Base-by-base conservation (phyloP, 1,284 basidiomycete genomes). In the Schizophyllum amplum region DNA sequence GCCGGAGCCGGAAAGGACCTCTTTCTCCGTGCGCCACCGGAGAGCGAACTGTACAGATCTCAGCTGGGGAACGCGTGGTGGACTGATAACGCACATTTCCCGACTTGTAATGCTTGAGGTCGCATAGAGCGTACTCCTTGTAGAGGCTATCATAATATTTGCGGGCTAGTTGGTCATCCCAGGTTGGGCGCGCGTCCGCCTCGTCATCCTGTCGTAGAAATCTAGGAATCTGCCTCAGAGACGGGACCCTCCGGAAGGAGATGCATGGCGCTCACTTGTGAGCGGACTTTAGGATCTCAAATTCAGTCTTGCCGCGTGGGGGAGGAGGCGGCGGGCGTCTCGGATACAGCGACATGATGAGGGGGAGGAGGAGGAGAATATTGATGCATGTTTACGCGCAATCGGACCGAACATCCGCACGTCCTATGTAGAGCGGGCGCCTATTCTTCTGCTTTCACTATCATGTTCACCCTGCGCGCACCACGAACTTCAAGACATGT, bases 21-120 rank as follows among this genome's bases (percentile, higher is more conserved):
- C 94, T 2, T 79, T 74, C 65, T 95, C 93, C 0, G 92, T 94
- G 27, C 94, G 79, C 94, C 94, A 98, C 4, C 94, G 84, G 4
- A 97, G 75, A 0, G 93, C 85, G 67, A 97, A 87, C 84, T 93
- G 60, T 50, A 33, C 52, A 33, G 17, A 49, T 48, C 50, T 57
- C 24, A 53, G 22, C 24, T 22, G 23, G 27, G 25, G 11, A 42
- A 42, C 13, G 46, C 24, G 9, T 46, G 46, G 48, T 24, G 21
- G 13, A 24, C 13, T 9, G n/a, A 48, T 24, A 21, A 69, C 75
- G 61, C 59, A 92, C 90, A 59, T 88, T 87, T n/a, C 92, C 90
- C 0, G 88, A 86, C 72, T 94, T 95, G 78, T 90, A 96, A 68
- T 96, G 94, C 72, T 96, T 96, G 61, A 97, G 74, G 71, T 97